Base-by-base conservation (phyloP, 2,329 filamentous ascomycete species). In the Zasmidium cellare region DNA sequence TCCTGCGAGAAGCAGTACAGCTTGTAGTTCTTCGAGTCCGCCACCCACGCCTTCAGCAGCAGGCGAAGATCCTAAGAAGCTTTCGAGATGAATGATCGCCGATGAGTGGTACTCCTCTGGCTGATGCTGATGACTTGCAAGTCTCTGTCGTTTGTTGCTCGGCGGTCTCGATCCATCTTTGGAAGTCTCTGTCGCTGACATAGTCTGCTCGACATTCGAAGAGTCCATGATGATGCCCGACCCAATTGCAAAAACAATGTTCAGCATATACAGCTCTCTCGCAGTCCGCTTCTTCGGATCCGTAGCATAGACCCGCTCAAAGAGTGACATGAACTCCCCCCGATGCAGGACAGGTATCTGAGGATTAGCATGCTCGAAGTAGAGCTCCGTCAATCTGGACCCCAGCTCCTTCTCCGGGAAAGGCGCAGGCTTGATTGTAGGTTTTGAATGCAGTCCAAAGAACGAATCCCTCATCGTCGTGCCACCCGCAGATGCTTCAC, bases 71-170 rank as follows among this genome's bases (percentile, higher is more conserved):
- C 81, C 80, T 16, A 97, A 80, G 69, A 94, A 96, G 7, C 88
- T 86, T 71, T 97, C 93, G 6, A 97, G 81, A 71, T 97, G 91
- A 18, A 96, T 85, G 65, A 97, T 96, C 16, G 93, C 93, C 55
- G 92, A 94, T 1, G 94, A 92, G 74, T 97, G 93, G 72, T 97
- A 97, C 73, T 96, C 92, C 72, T 97, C 94, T 0, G 93, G 92
- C 72, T 96, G 91, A 63, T 83, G 81, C 38, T 72, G 69, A 51
- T 71, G 83, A 74, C 71, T 84, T 73, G 62, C 59, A 67, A 68
- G 78, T 77, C 74, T 88, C 79, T 62, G 83, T 57, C 77, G 75
- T 60, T 80, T 82, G 28, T 73, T 72, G 20, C 65, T 69, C 46
- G 71, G 72, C 12, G 64, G 62, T 11, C 55, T 57, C 6, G 67